Evolutionary conservation across 768 basidiomycete genomes (phyloP).

Genomic region (Mycena chlorophos): DNA sequence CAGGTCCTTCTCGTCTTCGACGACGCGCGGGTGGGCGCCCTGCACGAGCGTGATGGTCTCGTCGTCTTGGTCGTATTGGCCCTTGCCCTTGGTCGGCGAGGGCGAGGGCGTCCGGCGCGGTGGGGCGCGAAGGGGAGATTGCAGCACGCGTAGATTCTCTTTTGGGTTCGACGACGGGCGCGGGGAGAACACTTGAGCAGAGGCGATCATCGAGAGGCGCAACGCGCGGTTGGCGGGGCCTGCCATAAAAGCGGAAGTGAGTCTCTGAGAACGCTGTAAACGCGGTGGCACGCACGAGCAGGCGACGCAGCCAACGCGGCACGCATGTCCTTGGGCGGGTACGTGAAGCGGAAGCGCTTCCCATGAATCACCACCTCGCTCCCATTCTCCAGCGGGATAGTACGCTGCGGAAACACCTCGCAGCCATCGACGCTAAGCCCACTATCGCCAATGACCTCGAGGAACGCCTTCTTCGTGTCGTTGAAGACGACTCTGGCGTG

Average conservation of each 20-base stretch:
- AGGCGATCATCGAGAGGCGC: conserved; percentile 74
- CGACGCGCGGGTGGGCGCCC: conserved; percentile 63
- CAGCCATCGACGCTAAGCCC: conserved; percentile 67
- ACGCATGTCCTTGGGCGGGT: conserved; percentile 73
- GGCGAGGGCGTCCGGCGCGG: conserved; percentile 31
- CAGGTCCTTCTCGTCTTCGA: conserved; percentile 69
- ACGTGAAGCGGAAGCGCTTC: conserved; percentile 71
- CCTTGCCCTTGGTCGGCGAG: conserved; percentile 15
- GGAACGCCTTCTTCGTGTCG: conserved; percentile 69
- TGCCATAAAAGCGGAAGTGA: conserved; percentile 8
- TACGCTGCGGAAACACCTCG: conserved; percentile 58
- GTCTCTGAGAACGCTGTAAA: conserved; percentile 4
- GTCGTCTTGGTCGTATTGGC: conserved; percentile 37
- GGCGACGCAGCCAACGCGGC: conserved; percentile 52
- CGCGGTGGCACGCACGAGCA: conserved; percentile 35
- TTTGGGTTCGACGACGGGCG: conserved; percentile 57
- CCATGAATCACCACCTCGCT: conserved; percentile 67
- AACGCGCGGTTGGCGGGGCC: conserved; percentile 46
- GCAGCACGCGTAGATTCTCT: conserved; percentile 64
- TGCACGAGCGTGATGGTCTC: conserved; percentile 63
- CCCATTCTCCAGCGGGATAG: conserved; percentile 64
- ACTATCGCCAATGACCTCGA: conserved; percentile 57
- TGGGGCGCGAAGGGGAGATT: conserved; percentile 52
- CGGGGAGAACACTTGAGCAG: conserved; percentile 73
- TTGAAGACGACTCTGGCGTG: conserved; percentile 73